Evolutionary conservation across 2,329 filamentous ascomycete species (phyloP), one percentile per base, ranked within the genome.

Genomic region (Venturia nashicola): DNA sequence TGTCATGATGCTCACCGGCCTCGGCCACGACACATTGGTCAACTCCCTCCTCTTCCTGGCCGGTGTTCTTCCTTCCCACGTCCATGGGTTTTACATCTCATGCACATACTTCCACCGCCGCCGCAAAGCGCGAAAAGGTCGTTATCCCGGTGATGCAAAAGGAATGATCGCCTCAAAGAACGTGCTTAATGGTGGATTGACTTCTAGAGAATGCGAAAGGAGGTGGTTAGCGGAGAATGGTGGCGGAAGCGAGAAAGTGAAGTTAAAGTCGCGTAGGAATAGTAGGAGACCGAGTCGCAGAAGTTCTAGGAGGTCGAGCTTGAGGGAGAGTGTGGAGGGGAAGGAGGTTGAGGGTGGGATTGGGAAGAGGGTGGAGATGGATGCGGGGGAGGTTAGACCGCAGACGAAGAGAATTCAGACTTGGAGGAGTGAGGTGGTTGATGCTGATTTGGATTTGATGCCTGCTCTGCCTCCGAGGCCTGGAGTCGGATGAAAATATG

Each of bases 31-130:
- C 54, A 65, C 65, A 18, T 5, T 65, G 5, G 61, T 67, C 16
- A 67, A 67, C 18, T 63, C 59, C 40, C 43, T 67, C 48, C 65
- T 67, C 43, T 67, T 67, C 60, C 61, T 67, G 40, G 61, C 62
- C 43, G 65, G 63, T 34, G 62, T 67, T 27, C 55, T 67, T 27
- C 65, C 65, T 18, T 62, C 61, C 18, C 65, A 67, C 60, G 60
- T 67, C 44, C 65, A 67, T 55, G 65, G 59, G 42, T 67, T 67
- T 64, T 65, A 65, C 64, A 55, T 67, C 59, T 60, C 48, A 20
- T 51, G 61, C 51, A 64, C 62, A 9, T 67, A 67, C 43, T 67
- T 67, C 59, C 48, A 64, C 32, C 65, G 65, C 16, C 59, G 62
- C 5, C 61, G 62, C 7, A 64, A 64, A 48, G 65, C 65, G 18